Evolutionary conservation across 345 rosid species (phyloP).

Genomic region (Rhizophora apiculata): DNA sequence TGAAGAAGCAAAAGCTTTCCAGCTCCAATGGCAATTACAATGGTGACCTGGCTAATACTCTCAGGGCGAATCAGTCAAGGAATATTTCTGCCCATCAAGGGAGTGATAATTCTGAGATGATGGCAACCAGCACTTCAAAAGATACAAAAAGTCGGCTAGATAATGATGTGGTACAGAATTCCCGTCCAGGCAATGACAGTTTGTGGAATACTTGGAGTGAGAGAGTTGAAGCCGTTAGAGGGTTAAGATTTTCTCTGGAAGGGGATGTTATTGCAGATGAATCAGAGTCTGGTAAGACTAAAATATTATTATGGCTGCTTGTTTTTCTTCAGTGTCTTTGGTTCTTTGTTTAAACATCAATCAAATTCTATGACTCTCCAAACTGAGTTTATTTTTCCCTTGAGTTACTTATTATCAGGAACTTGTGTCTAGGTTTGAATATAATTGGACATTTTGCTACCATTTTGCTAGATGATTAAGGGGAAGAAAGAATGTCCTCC

Average conservation of each 20-base stretch:
- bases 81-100: slow-evolving; percentile 26
- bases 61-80: slow-evolving; percentile 23
- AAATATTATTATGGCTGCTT: slow-evolving; percentile 9
- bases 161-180: slow-evolving; percentile 27
- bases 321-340: not conserved
- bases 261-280: slow-evolving; percentile 52
- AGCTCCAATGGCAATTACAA: slow-evolving; percentile 19
- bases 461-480: not conserved
- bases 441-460: not conserved
- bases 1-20: slow-evolving; percentile 45
- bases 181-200: slow-evolving; percentile 25
- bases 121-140: slow-evolving; percentile 28
- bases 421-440: not conserved
- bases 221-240: slow-evolving; percentile 78
- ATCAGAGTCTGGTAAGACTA: slow-evolving; percentile 44
- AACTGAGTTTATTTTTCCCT: too few species aligned
- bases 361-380: too few species aligned
- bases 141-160: slow-evolving; percentile 23
- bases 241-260: slow-evolving; percentile 72
- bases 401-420: not conserved
- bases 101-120: slow-evolving; percentile 21
- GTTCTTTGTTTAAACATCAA: not conserved
- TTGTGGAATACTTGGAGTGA: slow-evolving; percentile 79
- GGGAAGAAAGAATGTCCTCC: not conserved
- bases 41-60: slow-evolving; percentile 7